Evolutionary conservation across 2,329 filamentous ascomycete genomes (phyloP).

Genomic region (Apiospora sp.): DNA sequence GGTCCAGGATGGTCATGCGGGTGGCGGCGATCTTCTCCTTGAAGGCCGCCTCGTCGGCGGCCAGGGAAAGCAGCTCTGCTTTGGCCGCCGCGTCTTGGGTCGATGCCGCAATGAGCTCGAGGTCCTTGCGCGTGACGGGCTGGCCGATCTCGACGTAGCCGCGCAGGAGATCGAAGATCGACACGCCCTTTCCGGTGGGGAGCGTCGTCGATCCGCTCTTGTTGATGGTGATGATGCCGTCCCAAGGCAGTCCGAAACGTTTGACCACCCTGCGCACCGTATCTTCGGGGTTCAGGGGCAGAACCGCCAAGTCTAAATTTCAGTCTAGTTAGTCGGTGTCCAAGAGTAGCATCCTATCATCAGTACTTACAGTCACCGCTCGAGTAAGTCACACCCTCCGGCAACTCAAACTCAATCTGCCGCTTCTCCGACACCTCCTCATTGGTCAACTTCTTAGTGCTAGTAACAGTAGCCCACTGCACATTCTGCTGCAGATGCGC

Average conservation of each 20-base stretch:
- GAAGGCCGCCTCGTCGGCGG: conserved; percentile 38
- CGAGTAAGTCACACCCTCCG: conserved; percentile 60
- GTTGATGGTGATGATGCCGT: conserved; percentile 60
- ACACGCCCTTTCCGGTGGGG: conserved; percentile 42
- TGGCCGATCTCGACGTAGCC: conserved; percentile 34
- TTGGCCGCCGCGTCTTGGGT: conserved; percentile 29
- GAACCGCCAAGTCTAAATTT: conserved; percentile 56
- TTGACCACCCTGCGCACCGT: conserved; percentile 62
- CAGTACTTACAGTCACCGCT: conserved; percentile 59
- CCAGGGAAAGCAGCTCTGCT: conserved; percentile 24
- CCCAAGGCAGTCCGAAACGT: conserved; percentile 65
- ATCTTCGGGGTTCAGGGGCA: conserved; percentile 64
- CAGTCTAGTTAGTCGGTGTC: neutral
- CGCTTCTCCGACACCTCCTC: conserved; percentile 54
- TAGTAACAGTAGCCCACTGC: conserved; percentile 54
- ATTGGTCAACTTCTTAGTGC: conserved; percentile 52
- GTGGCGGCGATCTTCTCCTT: conserved; percentile 51
- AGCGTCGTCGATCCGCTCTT: conserved; percentile 48
- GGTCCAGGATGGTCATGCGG: conserved; percentile 49
- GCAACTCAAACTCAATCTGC: conserved; percentile 60
- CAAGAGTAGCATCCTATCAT: neutral
- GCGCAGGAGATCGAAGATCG: conserved; percentile 36
- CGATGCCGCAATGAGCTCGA: conserved; percentile 25
- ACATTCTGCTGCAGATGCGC: conserved; percentile 55
- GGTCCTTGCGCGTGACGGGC: conserved; percentile 32